These are phyloP conservation scores for Globisporangium rhizosaccharum DNA, from an alignment of 352 stramenopile genomes.

Conservation along the genomic window DNA sequence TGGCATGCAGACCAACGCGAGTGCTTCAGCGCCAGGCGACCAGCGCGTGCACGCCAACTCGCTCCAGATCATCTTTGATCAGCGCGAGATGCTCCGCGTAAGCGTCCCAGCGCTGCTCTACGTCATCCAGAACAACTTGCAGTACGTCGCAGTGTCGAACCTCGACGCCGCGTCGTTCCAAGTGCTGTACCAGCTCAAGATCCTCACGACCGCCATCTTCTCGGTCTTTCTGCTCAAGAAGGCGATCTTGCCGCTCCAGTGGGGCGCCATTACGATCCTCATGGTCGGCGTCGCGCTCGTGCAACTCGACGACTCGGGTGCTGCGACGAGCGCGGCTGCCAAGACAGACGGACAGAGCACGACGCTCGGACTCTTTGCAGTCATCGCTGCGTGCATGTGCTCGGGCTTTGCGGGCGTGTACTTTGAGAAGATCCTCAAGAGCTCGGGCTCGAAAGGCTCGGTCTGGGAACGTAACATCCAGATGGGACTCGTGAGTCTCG, in stretches of 20 bases:
- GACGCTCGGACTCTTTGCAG: constrained; percentile 58
- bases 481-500: constrained; percentile 71
- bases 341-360: constrained; percentile 42
- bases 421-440: constrained; percentile 87
- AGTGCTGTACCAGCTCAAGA: constrained; percentile 87
- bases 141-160: constrained; percentile 79
- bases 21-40: neutral
- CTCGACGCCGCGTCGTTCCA: constrained; percentile 78
- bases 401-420: constrained; percentile 84
- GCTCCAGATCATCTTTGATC: constrained; percentile 47
- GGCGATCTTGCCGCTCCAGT: constrained; percentile 66
- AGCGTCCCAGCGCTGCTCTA: constrained; percentile 77
- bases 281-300: constrained; percentile 79
- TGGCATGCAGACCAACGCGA: neutral
- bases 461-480: constrained; percentile 84
- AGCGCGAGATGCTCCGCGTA: constrained; percentile 58
- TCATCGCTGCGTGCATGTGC: constrained; percentile 67
- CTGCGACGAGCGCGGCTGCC: constrained; percentile 4
- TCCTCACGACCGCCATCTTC: constrained; percentile 82
- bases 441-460: constrained; percentile 41
- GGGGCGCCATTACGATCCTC: constrained; percentile 71
- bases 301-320: constrained; percentile 48
- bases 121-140: constrained; percentile 82
- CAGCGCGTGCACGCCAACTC: constrained; percentile 14
- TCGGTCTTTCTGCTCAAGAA: constrained; percentile 76